Evolutionary conservation across 768 basidiomycete genomes (phyloP).

Genomic region (Amanita inopinata): DNA sequence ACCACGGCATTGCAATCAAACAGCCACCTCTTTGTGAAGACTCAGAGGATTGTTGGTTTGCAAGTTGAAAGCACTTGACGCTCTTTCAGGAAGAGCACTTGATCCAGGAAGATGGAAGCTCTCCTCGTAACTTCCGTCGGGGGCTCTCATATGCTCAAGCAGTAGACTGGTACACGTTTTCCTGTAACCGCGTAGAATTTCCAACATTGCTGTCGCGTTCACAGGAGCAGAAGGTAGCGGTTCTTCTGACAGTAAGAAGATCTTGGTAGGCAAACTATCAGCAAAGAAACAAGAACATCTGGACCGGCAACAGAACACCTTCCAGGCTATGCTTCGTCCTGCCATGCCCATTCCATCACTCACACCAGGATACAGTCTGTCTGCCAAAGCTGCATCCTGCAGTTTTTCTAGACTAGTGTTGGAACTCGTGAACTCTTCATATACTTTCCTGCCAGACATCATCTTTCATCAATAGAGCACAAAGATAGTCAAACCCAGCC

Average conservation of each 20-base stretch:
- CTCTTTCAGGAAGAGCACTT: slow-evolving; percentile 22
- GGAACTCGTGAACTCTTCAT: slow-evolving; percentile 39
- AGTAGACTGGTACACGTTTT: slow-evolving; percentile 48
- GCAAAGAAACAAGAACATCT: neutral
- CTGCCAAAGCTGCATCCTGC: slow-evolving; percentile 55
- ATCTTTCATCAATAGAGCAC: neutral
- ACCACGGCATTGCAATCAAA: neutral
- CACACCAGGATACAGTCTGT: slow-evolving; percentile 40
- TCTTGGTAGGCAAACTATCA: slow-evolving; percentile 1
- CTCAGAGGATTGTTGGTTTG: slow-evolving; percentile 77
- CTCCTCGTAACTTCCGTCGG: slow-evolving; percentile 77
- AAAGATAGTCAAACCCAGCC: neutral
- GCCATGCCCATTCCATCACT: slow-evolving; percentile 37
- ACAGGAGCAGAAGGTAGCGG: slow-evolving; percentile 7
- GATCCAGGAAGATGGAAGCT: slow-evolving; percentile 50
- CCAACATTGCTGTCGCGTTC: slow-evolving; percentile 14
- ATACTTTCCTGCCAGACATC: slow-evolving; percentile 32
- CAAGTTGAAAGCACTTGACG: slow-evolving; percentile 32
- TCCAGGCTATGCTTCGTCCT: slow-evolving; percentile 83
- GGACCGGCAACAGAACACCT: slow-evolving; percentile 33
- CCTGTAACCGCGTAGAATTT: slow-evolving; percentile 40
- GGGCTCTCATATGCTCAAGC: slow-evolving; percentile 66
- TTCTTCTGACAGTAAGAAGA: slow-evolving; percentile 4
- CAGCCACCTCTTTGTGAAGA: slow-evolving; percentile 57
- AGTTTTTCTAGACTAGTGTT: slow-evolving; percentile 50